Conservation (phyloP, 305 asterid species). For the Stenogyne calaminthoides region DNA sequence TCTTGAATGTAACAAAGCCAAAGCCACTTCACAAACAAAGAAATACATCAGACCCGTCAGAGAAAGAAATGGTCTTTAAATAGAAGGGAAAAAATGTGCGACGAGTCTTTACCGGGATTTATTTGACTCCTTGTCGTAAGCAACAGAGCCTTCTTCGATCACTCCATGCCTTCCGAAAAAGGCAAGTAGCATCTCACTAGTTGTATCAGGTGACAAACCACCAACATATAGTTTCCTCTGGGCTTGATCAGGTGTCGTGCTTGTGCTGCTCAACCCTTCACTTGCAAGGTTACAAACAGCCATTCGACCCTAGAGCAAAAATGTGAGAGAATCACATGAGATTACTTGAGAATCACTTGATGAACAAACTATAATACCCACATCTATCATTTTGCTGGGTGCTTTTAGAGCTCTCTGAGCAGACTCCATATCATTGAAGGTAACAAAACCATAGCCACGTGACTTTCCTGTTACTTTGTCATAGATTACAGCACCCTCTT, state of each 20-base stretch:
- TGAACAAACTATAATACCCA: constrained; percentile 35
- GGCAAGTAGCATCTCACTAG: constrained; percentile 70
- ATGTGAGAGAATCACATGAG: constrained; percentile 18
- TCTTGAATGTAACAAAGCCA: constrained; percentile 79
- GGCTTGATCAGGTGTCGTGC: constrained; percentile 61
- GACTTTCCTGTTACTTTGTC: constrained; percentile 84
- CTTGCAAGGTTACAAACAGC: constrained; percentile 86
- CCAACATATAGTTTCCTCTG: constrained; percentile 85
- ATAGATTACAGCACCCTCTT: constrained; percentile 74
- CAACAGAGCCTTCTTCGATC: constrained; percentile 93
- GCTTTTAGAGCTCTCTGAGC: constrained; percentile 77
- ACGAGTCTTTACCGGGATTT: constrained; percentile 66
- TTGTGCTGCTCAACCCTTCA: constrained; percentile 69
- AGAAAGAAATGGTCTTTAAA: neutral
- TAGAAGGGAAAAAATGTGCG: constrained; percentile 19
- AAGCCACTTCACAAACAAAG: constrained; percentile 56
- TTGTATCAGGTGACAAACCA: constrained; percentile 75
- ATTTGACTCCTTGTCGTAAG: constrained; percentile 75
- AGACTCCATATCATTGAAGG: constrained; percentile 74
- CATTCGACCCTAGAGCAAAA: constrained; percentile 73
- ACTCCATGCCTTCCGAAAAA: constrained; percentile 68
- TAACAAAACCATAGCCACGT: constrained; percentile 85
- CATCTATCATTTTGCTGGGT: constrained; percentile 86
- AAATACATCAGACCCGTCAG: constrained; percentile 32
- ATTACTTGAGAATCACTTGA: neutral